phyloP scores from a whole-genome alignment of 768 basidiomycete species.

The Boletus sp. region DNA sequence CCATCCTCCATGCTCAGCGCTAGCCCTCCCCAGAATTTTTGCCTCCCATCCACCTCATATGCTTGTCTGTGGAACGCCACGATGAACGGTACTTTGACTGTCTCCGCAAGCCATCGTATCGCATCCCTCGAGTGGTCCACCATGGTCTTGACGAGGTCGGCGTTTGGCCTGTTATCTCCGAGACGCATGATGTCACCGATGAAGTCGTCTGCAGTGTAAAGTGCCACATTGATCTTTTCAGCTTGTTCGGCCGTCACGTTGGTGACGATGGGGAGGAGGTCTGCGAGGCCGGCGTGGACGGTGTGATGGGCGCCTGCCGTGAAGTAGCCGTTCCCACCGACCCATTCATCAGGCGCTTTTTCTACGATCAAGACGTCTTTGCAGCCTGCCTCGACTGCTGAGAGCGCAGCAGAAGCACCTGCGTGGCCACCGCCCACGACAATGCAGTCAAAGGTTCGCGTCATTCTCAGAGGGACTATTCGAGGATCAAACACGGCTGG shows the following conservation, averaged over 20 bases:
- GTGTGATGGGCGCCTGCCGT: slow-evolving; percentile 69
- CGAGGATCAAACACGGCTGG: neutral
- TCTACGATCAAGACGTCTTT: slow-evolving; percentile 61
- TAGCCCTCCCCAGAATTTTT: slow-evolving; percentile 72
- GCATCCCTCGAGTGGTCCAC: slow-evolving; percentile 57
- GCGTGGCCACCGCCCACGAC: slow-evolving; percentile 70
- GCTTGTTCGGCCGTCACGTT: slow-evolving; percentile 45
- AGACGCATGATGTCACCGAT: slow-evolving; percentile 60
- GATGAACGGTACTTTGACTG: slow-evolving; percentile 51
- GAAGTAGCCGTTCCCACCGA: slow-evolving; percentile 71
- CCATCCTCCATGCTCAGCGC: slow-evolving; percentile 61
- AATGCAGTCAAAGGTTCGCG: slow-evolving; percentile 47
- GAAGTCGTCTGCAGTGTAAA: slow-evolving; percentile 57
- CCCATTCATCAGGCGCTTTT: slow-evolving; percentile 63
- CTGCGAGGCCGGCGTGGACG: slow-evolving; percentile 57
- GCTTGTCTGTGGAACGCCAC: slow-evolving; percentile 67
- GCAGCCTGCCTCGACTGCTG: slow-evolving; percentile 60
- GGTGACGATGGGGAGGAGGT: slow-evolving; percentile 54
- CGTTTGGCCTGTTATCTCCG: slow-evolving; percentile 49
- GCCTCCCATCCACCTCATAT: slow-evolving; percentile 58
- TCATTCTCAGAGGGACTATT: slow-evolving; percentile 12
- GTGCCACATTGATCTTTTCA: slow-evolving; percentile 51
- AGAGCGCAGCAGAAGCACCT: slow-evolving; percentile 62
- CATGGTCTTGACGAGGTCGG: slow-evolving; percentile 47
- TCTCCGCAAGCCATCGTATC: slow-evolving; percentile 54